Evolutionary conservation across 495 filamentous ascomycete genomes (phyloP), one percentile per base, ranked within the genome.

Genomic region (Umbilicaria muhlenbergii): DNA sequence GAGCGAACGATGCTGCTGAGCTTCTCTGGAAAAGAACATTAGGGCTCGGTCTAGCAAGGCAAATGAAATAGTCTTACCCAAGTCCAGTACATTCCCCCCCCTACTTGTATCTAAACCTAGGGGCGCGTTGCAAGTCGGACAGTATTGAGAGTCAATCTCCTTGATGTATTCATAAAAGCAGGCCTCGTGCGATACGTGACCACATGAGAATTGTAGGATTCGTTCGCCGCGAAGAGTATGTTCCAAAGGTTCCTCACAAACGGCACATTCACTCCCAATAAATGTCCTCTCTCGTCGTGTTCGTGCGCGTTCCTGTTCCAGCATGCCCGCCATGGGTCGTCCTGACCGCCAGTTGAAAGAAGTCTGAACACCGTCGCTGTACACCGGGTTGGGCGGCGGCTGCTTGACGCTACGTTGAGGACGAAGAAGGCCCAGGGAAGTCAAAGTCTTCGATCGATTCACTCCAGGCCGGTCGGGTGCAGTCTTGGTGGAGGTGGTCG

Each of bases 101-200:
- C 91, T 76, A 59, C 86, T 96, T 4, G 88, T 92, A 63, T 99
- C 91, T 38, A 99, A 65, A 24, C 88, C 86, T 18, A 99, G 62
- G 32, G 92, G 86, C 45, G 85, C 83, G 70, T 94, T 85, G 61
- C 91, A 99, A 48, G 85, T 81, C 33, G 91, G 91, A 61, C 91
- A 99, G 58, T 81, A 87, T 53, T 99, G 87, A 34, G 84, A 86
- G 50, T 99, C 92, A 47, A 84, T 83, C 58, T 94, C 89, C 47
- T 86, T 83, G 51, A 99, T 91, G 55, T 87, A 95, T 63, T 99
- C 92, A 62, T 96, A 99, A 60, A 99, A 99, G 63, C 91, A 99
- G 15, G 92, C 92, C 59, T 96, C 91, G 56, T 99, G 91, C 13
- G 89, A 84, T 32, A 99, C 92, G 59, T 99, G 91, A 11, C 77